A percentile compares a stretch with the other conserved stretches of the same genome.
Conservation (phyloP, 441 rosid species). For the Jatropha podagrica region DNA sequence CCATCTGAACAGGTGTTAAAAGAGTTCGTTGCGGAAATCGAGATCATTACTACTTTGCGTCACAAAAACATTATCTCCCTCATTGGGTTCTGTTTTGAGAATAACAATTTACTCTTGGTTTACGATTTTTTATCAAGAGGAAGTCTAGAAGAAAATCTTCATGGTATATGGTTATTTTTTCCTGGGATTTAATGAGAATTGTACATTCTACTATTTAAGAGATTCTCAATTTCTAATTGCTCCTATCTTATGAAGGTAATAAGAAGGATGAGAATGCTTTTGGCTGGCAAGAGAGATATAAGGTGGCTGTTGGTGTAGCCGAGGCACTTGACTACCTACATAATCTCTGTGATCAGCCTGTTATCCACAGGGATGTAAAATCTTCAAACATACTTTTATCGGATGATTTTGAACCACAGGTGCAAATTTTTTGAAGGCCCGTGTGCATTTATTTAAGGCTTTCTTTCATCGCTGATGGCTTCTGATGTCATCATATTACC, state of each 20-base stretch:
- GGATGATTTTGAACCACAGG: constrained; percentile 93
- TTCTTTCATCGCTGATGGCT: not conserved
- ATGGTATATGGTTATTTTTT: constrained; percentile 46
- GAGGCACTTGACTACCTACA: constrained; percentile 86
- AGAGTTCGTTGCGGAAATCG: constrained; percentile 74
- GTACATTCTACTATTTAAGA: constrained; percentile 14
- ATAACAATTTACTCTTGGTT: constrained; percentile 60
- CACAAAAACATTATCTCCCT: constrained; percentile 87
- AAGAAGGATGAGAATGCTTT: constrained; percentile 45
- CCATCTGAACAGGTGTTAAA: constrained; percentile 59
- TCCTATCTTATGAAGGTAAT: constrained; percentile 39
- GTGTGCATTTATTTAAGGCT: not conserved
- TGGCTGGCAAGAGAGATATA: constrained; percentile 81
- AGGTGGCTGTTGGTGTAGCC: constrained; percentile 81
- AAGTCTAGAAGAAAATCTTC: constrained; percentile 88
- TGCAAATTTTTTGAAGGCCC: constrained; percentile 8
- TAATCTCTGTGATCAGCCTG: constrained; percentile 53
- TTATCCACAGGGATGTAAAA: constrained; percentile 90
- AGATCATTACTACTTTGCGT: constrained; percentile 61
- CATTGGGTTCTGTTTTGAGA: constrained; percentile 80
- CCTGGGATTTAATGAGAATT: constrained; percentile 15
- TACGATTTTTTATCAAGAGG: constrained; percentile 80
- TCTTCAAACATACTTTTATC: constrained; percentile 86
- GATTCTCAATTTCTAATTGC: constrained; percentile 11
- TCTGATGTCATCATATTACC: constrained; percentile 18